Base-by-base conservation (phyloP, 768 basidiomycete species). In the Glaciozyma antarctica region DNA sequence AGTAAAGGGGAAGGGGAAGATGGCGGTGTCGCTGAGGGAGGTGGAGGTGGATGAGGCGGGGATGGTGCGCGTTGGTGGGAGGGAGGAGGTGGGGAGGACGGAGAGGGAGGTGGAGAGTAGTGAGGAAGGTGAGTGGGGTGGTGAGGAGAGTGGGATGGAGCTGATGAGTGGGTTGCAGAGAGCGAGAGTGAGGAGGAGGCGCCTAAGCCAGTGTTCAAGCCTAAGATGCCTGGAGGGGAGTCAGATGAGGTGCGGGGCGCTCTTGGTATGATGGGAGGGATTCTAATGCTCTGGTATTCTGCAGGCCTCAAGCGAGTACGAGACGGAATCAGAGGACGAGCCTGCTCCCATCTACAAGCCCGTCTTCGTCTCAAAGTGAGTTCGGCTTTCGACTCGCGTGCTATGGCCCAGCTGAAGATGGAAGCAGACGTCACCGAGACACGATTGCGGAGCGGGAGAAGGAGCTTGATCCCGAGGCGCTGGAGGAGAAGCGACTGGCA, bases 291-390 rank as follows among this genome's bases (percentile, higher is more conserved):
- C 26, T 4, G 12, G 30, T 19, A 9, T 21, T 6, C 1, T 21
- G 38, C 47, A 57, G 68, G 58, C 90, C 87, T 88, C 88, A 45
- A 90, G 88, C 76, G 90, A 93, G 78, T 84, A 88, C 71, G 88
- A 88, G 73, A 82, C 81, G n/a, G 85, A 85, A 58, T 87, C 85
- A 0, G 80, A 79, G n/a, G 88, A 90, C 73, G 88, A 88, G 58
- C 80, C 83, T 52, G 83, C 85, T 6, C 78, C 84, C 9, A 83
- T 86, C 68, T 91, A 94, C 77, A 81, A 93, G 68, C 95, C 95
- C 3, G 88, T 94, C 0, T 99, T 97, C 76, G 84, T 98, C 22
- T 88, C 88, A 61, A 98, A 98, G 93, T 93, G 75, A 64, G 86
- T 77, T 13, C 44, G 5, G 6, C 10, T 22, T 22, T 19, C 32